Percentiles rank a stretch among this genome's conserved stretches.
Evolutionary conservation across 2,329 filamentous ascomycete genomes (phyloP).

Genomic region (Trichoderma afroharzianum): DNA sequence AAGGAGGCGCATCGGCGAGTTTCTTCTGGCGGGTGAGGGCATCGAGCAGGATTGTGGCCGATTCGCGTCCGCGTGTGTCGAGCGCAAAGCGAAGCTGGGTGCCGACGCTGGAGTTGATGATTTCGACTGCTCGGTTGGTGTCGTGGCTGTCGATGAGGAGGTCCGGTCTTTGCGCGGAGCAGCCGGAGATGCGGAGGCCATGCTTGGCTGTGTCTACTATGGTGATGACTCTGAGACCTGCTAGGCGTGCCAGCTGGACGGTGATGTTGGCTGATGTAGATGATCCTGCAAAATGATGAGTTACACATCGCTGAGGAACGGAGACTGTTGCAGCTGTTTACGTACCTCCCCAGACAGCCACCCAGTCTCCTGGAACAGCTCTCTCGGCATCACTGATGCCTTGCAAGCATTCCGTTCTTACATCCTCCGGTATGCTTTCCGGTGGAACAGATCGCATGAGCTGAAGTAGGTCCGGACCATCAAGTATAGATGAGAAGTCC

Average conservation of each 20-base stretch:
- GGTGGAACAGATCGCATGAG: constrained; percentile 46
- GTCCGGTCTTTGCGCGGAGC: constrained; percentile 48
- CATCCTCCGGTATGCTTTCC: constrained; percentile 55
- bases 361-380: constrained; percentile 60
- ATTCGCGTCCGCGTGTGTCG: constrained; percentile 64
- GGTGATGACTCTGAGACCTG: constrained; percentile 61
- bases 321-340: neutral
- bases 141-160: constrained; percentile 65
- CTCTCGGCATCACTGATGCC: constrained; percentile 51
- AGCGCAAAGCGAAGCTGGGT: constrained; percentile 62
- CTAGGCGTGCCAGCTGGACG: constrained; percentile 64
- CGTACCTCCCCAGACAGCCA: constrained; percentile 69
- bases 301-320: neutral
- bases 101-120: constrained; percentile 57
- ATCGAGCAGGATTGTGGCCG: constrained; percentile 55
- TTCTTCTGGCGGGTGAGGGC: constrained; percentile 39
- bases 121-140: constrained; percentile 59
- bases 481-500: constrained; percentile 51
- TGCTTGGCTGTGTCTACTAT: constrained; percentile 66
- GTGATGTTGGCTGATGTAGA: constrained; percentile 66
- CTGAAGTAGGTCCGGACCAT: constrained; percentile 57
- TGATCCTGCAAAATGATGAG: constrained; percentile 42
- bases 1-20: constrained; percentile 27
- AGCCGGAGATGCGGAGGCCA: constrained; percentile 52
- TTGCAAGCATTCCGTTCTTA: constrained; percentile 59